Base-by-base conservation (phyloP, 2,329 filamentous ascomycete species). In the Emydomyces testavorans region DNA sequence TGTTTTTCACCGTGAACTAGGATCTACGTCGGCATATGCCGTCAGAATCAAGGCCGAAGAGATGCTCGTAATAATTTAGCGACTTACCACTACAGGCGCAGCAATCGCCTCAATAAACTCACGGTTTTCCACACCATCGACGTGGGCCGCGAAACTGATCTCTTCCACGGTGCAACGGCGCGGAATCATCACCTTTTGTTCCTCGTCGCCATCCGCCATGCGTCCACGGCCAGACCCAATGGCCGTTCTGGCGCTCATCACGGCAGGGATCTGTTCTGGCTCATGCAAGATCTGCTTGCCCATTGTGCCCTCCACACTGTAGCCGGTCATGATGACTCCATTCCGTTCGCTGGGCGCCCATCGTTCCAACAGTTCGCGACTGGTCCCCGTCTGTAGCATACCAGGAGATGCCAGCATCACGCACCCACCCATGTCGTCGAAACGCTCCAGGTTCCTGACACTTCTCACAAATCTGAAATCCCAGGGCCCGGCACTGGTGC, bases 271-370 rank as follows among this genome's bases (percentile, higher is more conserved):
- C 59, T 88, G 82, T 52, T 95, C 89, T 0, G 92, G 92, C 62
- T 96, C 92, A 56, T 90, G 86, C 69, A 96, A 83, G 53, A 98
- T 85, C 58, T 92, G 81, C 65, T 94, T 90, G 2, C 88, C 92
- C 90, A 98, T 96, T 0, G 92, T 98, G 4, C 92, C 92, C 66
- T 98, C 92, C 6, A 98, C 90, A 52, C 88, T 95, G 69, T 98
- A 98, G 62, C 92, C 92, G 0, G 92, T 98, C 65, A 98, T 94
- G 57, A 98, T 85, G 36, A 98, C 87, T n/a, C 90, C 92, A 60
- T 98, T 98, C 65, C 92, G 89, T 53, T 92, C 84, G 66, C 86
- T 94, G 0, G 92, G 92, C 1, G 90, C 90, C 92, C 92, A 98
- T 58, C 90, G 73, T 70, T 98, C 92, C 3, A 98, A 76, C 7